Base-by-base conservation (phyloP, 1,139 yeast species). In the Hansenula lynferdii region DNA sequence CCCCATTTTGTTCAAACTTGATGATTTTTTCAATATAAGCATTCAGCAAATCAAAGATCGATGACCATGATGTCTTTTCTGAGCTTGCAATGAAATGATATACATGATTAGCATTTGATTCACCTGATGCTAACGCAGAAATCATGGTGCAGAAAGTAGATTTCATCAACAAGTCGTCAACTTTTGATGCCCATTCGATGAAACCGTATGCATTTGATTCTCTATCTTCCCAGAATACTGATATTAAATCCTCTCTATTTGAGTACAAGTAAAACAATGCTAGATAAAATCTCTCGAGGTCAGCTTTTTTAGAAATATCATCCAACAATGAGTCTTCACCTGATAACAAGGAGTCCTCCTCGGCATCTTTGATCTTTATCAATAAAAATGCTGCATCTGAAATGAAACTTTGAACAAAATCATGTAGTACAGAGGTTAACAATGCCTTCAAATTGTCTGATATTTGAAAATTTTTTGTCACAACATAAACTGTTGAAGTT, bases 271-370 rank as follows among this genome's bases (percentile, higher is more conserved):
- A 85, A 28, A 83, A 84, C 44, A 89, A 70, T 3, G 95, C 75
- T 51, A 89, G 60, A 56, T 87, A 90, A 52, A 92, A 86, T 45
- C 96, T 70, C 57, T 92, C 98, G 38, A 92, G 66, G 49, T 92
- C 97, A 1, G 92, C 84, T 44, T 85, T 80, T 16, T 81, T 77
- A 3, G 85, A 72, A 26, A 82, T 66, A 42, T 71, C 78, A 45
- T 76, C 83, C 38, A 44, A 42, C 15, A 36, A 50, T 39, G 67
- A 51, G 48, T 65, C 69, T 52, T 72, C 67, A 49, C 73, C 62
- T 11, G 86, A 76, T 39, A 85, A 60, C 40, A 82, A 62, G 31
- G 79, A 74, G 56, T 92, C 97, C 54, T 92, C 98, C 57, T 92
- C 97, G 12, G 79, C 77, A 49, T 86, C 86, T 49, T 94, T 75